A percentile compares a stretch with the other conserved stretches of the same genome.
These are phyloP conservation scores for Lathyrus sativus DNA, from an alignment of 306 rosid species.

Conservation along the genomic window DNA sequence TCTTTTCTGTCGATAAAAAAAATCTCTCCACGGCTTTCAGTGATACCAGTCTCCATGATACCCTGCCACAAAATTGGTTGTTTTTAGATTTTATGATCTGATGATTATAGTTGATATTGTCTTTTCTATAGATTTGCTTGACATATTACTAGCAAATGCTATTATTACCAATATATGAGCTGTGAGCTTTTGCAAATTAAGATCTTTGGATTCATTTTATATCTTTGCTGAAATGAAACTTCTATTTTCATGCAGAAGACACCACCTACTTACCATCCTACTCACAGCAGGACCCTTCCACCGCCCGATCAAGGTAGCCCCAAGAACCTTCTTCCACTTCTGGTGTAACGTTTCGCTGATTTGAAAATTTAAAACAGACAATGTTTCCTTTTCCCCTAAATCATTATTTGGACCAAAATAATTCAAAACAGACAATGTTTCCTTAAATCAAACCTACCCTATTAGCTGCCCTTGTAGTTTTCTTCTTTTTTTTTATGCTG, in stretches of 20 bases:
- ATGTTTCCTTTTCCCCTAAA: too few species aligned
- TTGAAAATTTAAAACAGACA: too few species aligned
- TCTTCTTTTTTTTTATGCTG: conserved; percentile 13
- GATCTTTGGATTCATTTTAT: conserved; percentile 21
- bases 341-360: conserved; percentile 1
- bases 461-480: not conserved
- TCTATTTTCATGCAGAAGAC: conserved; percentile 57
- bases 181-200: conserved; percentile 5
- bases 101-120: conserved; percentile 15
- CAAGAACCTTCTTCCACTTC: conserved; percentile 22
- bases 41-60: conserved; percentile 24
- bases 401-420: not conserved
- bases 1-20: not conserved
- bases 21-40: not conserved
- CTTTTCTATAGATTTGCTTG: not conserved
- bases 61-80: conserved; percentile 16
- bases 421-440: not conserved
- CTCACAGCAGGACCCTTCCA: conserved; percentile 75
- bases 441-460: not conserved
- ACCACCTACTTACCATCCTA: conserved; percentile 81
- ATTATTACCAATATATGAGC: conserved; percentile 2
- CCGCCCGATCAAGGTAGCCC: conserved; percentile 89
- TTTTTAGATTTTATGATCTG: conserved; percentile 8
- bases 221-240: conserved; percentile 22
- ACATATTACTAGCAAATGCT: conserved; percentile 9